These are phyloP conservation scores for Mariannaea sp. DNA, from an alignment of 2,329 filamentous ascomycete genomes.

Conservation along the genomic window DNA sequence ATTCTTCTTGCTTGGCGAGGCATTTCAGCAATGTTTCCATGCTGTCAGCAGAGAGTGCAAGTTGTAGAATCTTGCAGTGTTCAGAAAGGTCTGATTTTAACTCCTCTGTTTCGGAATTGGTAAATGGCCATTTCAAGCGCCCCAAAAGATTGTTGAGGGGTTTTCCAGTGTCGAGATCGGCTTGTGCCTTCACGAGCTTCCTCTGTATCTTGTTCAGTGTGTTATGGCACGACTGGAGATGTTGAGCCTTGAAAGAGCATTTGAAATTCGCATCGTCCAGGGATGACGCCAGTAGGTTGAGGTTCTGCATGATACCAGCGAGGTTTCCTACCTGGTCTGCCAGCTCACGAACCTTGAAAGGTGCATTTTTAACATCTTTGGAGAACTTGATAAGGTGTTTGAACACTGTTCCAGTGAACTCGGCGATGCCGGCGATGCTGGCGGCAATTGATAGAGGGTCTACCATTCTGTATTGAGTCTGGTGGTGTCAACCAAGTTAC, in stretches of 20 bases:
- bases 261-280: neutral
- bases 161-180: neutral
- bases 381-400: neutral
- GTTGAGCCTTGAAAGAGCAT: neutral
- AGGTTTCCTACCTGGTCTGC: neutral
- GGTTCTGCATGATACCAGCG: neutral
- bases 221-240: neutral
- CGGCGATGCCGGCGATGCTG: slow-evolving; percentile 1
- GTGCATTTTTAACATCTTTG: neutral
- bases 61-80: neutral
- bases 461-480: too few relatives aligned
- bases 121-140: slow-evolving; percentile 3
- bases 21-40: slow-evolving; percentile 4
- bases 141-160: neutral
- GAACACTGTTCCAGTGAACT: slow-evolving; percentile 1
- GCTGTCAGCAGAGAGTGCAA: slow-evolving; percentile 3
- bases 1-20: neutral
- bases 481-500: too few relatives aligned
- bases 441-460: too few relatives aligned
- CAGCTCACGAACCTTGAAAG: slow-evolving; percentile 1
- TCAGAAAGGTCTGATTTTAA: neutral
- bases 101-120: neutral
- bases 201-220: neutral
- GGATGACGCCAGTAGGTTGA: neutral
- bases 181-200: neutral